These are phyloP conservation scores for Cordyceps cateniannulata DNA, from an alignment of 2,329 filamentous ascomycete genomes.

Conservation along the genomic window DNA sequence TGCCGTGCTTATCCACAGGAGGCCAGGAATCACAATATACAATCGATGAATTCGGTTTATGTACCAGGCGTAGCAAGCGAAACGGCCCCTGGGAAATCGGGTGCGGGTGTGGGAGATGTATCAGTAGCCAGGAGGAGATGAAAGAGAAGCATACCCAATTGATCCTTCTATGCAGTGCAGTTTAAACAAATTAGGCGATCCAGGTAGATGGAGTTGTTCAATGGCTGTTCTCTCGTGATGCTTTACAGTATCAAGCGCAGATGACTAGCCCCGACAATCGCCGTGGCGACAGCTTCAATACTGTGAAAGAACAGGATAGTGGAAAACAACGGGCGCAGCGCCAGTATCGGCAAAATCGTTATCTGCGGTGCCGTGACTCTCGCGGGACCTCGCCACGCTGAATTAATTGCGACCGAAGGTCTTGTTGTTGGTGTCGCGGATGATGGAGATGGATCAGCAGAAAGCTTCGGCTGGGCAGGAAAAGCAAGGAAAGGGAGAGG, in stretches of 20 bases:
- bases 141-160: conserved; percentile 13
- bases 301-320: background rate
- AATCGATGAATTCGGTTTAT: conserved; percentile 12
- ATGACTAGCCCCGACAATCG: background rate
- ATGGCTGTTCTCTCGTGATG: background rate
- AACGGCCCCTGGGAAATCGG: background rate
- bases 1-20: conserved; percentile 12
- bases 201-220: background rate
- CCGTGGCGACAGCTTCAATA: background rate
- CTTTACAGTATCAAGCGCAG: conserved; percentile 5
- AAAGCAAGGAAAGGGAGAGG: conserved; percentile 9
- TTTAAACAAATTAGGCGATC: conserved; percentile 1
- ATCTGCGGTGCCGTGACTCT: background rate
- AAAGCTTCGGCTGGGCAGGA: background rate
- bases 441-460: conserved; percentile 8
- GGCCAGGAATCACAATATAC: conserved; percentile 12
- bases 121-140: conserved; percentile 5
- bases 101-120: conserved; percentile 1
- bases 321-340: background rate
- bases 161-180: background rate
- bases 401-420: conserved; percentile 8
- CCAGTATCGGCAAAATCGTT: background rate
- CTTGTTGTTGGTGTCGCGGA: conserved; percentile 9
- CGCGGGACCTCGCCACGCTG: conserved; percentile 4
- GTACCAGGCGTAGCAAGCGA: background rate